Conservation (phyloP, 805 yeast genomes). For the Lipomyces yamanashiensis region DNA sequence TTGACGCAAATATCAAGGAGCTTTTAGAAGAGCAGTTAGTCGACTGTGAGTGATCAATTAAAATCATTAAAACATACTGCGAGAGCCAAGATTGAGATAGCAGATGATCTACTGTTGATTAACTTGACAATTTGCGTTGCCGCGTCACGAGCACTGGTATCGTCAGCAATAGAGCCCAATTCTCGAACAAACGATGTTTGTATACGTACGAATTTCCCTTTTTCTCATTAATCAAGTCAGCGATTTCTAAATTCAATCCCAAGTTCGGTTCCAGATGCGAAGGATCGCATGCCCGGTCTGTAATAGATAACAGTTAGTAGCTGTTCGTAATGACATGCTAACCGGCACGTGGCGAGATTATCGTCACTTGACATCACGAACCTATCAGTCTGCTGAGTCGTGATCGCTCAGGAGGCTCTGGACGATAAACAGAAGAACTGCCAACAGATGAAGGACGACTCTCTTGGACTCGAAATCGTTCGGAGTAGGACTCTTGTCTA, state of each 20-base stretch:
- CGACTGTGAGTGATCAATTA: neutral
- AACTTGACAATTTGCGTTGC: constrained; percentile 82
- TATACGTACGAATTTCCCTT: constrained; percentile 69
- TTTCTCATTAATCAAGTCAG: constrained; percentile 89
- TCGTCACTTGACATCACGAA: constrained; percentile 36
- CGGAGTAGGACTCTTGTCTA: constrained; percentile 41
- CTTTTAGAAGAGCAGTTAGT: constrained; percentile 15
- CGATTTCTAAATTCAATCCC: constrained; percentile 85
- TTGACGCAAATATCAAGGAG: constrained; percentile 87
- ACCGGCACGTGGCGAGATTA: neutral
- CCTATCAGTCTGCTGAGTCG: constrained; percentile 41
- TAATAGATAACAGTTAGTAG: neutral
- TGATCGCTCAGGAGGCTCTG: constrained; percentile 33
- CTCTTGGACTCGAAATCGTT: constrained; percentile 43
- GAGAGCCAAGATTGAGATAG: constrained; percentile 81
- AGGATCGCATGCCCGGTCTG: constrained; percentile 85
- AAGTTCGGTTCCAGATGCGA: constrained; percentile 83
- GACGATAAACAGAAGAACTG: constrained; percentile 6
- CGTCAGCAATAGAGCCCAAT: neutral
- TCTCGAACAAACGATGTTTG: neutral
- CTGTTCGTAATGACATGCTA: neutral
- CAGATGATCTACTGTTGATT: constrained; percentile 81
- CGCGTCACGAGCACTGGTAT: constrained; percentile 76
- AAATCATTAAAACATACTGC: constrained; percentile 49
- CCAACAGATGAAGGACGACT: constrained; percentile 4